Base-by-base conservation (phyloP, 768 basidiomycete species). In the Mrakia hoshinonis region DNA sequence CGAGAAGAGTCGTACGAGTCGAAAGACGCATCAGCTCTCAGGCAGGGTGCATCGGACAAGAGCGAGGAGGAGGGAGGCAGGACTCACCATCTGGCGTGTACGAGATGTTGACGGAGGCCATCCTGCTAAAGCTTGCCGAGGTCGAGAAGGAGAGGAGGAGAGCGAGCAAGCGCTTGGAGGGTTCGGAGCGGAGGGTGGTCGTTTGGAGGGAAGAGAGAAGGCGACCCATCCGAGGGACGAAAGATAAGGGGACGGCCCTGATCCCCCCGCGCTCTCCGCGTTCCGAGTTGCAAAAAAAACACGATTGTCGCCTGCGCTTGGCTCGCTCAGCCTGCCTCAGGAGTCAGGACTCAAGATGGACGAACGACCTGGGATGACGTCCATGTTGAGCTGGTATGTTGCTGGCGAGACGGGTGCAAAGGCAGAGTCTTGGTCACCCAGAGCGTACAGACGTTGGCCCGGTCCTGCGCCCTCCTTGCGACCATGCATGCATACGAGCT, bases 21-120 rank as follows among this genome's bases (percentile, higher is more conserved):
- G 20, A 20, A 51, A 18, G 54, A 10, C 7, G 52, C 22, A 52
- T 24, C 13, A 2, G 34, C 20, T 31, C 20, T 24, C 20, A 36
- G 24, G 7, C 13, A 3, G 34, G 26, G 5, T 4, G 26, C 18
- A 29, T n/a, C n/a, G n/a, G 65, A n/a, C 5, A 36, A 26, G 18
- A 20, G 46, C 12, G 58, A 48, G 34, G 68, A 63, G 51, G 46
- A 3, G 0, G 38, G 15, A 46, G 1, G 61, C 10, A 7, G 15
- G 26, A 26, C 34, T 61, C n/a, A 39, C 48, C 69, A 4, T 62
- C 61, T 13, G 39, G 26, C 15, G 52, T 54, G 67, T 60, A 68
- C 26, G n/a, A 46, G 55, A 68, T 24, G 5, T 54, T 39, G 15
- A 68, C 55, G 26, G 67, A 20, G 24, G 67, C 67, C 67, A 62